These are phyloP conservation scores for Fusarium sp. DNA, from an alignment of 2,329 filamentous ascomycete genomes.

Conservation along the genomic window DNA sequence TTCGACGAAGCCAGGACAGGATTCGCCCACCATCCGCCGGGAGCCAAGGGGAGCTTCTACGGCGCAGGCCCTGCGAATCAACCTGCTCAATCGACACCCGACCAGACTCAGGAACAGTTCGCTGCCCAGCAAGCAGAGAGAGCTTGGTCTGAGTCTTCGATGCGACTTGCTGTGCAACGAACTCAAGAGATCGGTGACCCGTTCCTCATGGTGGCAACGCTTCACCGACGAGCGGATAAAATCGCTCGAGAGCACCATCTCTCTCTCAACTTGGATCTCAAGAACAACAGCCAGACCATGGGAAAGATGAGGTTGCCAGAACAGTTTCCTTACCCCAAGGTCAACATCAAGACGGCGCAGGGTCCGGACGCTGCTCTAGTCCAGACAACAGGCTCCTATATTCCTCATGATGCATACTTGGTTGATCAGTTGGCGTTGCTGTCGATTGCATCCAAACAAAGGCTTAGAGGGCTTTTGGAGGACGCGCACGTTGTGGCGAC, in stretches of 20 bases:
- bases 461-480: constrained; percentile 79
- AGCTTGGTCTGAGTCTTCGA: constrained; percentile 75
- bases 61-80: constrained; percentile 76
- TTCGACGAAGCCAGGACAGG: constrained; percentile 65
- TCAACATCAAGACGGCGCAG: constrained; percentile 66
- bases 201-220: constrained; percentile 75
- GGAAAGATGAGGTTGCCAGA: constrained; percentile 63
- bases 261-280: constrained; percentile 66
- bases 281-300: constrained; percentile 57
- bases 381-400: constrained; percentile 73
- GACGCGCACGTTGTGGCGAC: constrained; percentile 79
- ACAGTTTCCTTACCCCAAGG: constrained; percentile 62
- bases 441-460: constrained; percentile 85
- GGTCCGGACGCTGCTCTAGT: constrained; percentile 74
- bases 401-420: constrained; percentile 80
- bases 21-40: constrained; percentile 63
- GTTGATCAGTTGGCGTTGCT: constrained; percentile 86
- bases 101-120: constrained; percentile 70
- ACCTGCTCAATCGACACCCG: constrained; percentile 59
- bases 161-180: constrained; percentile 67
- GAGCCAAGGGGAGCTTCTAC: constrained; percentile 69
- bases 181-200: constrained; percentile 79
- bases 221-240: constrained; percentile 69
- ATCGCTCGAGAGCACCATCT: constrained; percentile 70
- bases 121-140: constrained; percentile 74